These are phyloP conservation scores for Diplodia scrobiculata DNA, from an alignment of 2,329 filamentous ascomycete genomes.

Conservation along the genomic window DNA sequence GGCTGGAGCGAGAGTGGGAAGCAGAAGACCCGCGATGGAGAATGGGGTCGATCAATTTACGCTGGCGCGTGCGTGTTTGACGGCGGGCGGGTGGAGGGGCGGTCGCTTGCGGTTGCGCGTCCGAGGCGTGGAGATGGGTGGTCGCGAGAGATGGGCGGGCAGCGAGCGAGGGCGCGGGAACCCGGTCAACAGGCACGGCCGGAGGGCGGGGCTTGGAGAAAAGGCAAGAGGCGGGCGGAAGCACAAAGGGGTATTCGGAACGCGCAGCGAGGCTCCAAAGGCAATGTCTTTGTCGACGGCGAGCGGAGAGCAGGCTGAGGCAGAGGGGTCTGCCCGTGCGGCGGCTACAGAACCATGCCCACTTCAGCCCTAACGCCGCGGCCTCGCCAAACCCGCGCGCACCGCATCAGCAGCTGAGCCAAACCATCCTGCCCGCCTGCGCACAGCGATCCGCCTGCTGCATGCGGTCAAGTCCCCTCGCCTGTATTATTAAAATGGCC, in stretches of 20 bases:
- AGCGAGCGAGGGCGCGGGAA: conserved; percentile 21
- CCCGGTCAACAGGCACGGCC: conserved; percentile 16
- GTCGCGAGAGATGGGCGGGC: conserved; percentile 17
- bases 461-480: conserved; percentile 4
- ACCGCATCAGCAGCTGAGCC: conserved; percentile 13
- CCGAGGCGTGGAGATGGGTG: conserved; percentile 15
- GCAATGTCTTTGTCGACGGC: conserved; percentile 12
- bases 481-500: conserved; percentile 4
- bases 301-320: conserved; percentile 2
- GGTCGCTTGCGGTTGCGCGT: conserved; percentile 23
- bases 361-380: conserved; percentile 11
- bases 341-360: neutral
- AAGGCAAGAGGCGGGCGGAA: conserved; percentile 1
- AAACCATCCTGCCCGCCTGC: conserved; percentile 12
- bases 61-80: neutral
- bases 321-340: neutral
- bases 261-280: conserved; percentile 10
- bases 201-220: neutral
- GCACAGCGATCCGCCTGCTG: neutral
- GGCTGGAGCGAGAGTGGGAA: conserved; percentile 9
- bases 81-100: neutral
- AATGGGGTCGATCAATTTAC: neutral
- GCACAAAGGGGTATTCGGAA: conserved; percentile 5
- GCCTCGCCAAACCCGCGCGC: neutral
- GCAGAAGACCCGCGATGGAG: neutral